phyloP scores from a whole-genome alignment of 2,329 filamentous ascomycete genomes.

The Aureobasidium sp. region DNA sequence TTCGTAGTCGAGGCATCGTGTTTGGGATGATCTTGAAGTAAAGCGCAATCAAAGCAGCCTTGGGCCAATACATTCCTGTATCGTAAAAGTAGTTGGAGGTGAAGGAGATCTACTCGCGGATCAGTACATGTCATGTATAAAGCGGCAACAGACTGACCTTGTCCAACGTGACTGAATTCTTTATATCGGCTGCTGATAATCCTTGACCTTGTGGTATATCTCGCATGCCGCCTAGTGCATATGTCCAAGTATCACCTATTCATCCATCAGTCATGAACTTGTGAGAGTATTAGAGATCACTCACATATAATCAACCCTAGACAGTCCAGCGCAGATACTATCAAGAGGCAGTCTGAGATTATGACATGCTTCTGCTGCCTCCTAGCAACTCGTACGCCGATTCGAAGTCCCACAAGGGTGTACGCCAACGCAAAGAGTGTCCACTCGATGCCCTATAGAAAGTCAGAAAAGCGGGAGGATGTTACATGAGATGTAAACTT shows the following conservation, averaged over 20 bases:
- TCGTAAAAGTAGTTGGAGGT: constrained; percentile 6
- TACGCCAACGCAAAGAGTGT: neutral
- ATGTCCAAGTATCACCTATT: constrained; percentile 2
- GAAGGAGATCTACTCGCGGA: neutral
- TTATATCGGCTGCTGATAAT: neutral
- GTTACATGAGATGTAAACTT: neutral
- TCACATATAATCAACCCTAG: neutral
- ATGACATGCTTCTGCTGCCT: constrained; percentile 5
- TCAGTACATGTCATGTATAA: neutral
- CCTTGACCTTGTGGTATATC: neutral
- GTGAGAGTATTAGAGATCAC: neutral
- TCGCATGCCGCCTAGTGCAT: neutral
- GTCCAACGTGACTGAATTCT: neutral
- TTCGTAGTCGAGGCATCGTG: neutral
- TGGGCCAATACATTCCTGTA: neutral
- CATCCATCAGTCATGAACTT: neutral
- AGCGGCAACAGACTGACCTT: neutral
- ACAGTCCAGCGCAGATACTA: neutral
- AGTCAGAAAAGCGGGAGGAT: neutral
- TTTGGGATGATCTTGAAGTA: constrained; percentile 6
- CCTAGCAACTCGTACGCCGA: neutral
- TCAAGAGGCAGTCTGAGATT: neutral
- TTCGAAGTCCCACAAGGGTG: neutral
- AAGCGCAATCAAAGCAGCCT: neutral
- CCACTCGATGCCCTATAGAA: neutral